phyloP scores from a whole-genome alignment of 768 basidiomycete genomes.

The Boletellus sp. region DNA sequence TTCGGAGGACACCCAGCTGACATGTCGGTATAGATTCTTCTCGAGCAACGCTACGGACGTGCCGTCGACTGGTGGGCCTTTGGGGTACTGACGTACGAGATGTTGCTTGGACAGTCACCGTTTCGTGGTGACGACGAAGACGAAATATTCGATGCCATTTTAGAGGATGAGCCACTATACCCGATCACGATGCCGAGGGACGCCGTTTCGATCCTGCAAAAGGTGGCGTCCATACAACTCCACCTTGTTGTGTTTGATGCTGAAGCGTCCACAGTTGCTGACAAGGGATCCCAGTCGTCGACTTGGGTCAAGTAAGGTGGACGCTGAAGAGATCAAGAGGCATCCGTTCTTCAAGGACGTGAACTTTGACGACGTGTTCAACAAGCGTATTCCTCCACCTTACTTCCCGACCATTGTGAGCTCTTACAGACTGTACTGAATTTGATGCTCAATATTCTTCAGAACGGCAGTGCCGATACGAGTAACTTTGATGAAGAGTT shows the following conservation, averaged over 20 bases:
- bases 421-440: slow-evolving; percentile 2
- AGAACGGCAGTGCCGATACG: slow-evolving; percentile 85
- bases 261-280: slow-evolving; percentile 56
- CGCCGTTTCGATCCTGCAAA: slow-evolving; percentile 92
- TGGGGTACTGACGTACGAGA: slow-evolving; percentile 97
- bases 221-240: slow-evolving; percentile 45
- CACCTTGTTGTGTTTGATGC: background rate
- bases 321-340: slow-evolving; percentile 95
- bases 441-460: slow-evolving; percentile 9
- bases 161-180: slow-evolving; percentile 97
- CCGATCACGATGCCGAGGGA: slow-evolving; percentile 99
- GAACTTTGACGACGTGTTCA: slow-evolving; percentile 92
- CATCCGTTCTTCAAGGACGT: slow-evolving; percentile 99
- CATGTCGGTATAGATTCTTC: slow-evolving; percentile 64
- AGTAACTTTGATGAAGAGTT: slow-evolving; percentile 98
- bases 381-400: slow-evolving; percentile 95
- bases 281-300: slow-evolving; percentile 90
- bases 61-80: slow-evolving; percentile 99
- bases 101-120: slow-evolving; percentile 97
- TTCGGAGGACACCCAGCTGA: background rate
- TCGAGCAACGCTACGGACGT: slow-evolving; percentile 98
- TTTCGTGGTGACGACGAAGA: slow-evolving; percentile 99
- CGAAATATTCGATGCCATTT: slow-evolving; percentile 98
- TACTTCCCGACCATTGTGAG: slow-evolving; percentile 96
- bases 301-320: slow-evolving; percentile 85